Base-by-base conservation (phyloP, 192 early-diverging fungal species). In the Borealophlyctis nickersoniae region DNA sequence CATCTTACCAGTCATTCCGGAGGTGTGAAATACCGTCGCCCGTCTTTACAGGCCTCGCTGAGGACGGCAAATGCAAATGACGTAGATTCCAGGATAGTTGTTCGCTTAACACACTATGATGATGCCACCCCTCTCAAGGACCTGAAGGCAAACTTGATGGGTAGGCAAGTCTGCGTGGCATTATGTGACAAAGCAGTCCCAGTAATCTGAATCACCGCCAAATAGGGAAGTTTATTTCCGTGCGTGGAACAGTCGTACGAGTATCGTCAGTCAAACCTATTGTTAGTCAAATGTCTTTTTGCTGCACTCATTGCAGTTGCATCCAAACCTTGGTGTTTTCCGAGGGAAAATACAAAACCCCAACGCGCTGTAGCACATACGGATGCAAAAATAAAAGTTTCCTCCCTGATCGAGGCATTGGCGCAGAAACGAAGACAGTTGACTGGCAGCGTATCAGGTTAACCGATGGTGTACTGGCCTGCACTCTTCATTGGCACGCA, bases 181-280 rank as follows among this genome's bases (percentile, higher is more conserved):
- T 39, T 49, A n/a, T 56, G n/a, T 28, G 56, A 28, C 30, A 1
- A 14, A 30, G 24, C 24, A 51, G 29, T 4, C 32, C 14, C 60
- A 13, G 53, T 26, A 55, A 22, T 29, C 23, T 2, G 23, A 24
- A 58, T 61, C n/a, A n/a, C 13, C n/a, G 32, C 2, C 52, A 53
- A 33, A 31, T 63, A 86, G 87, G 84, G 2, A 67, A 79, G 52
- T 77, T 89, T 27, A 81, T 93, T 24, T 81, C 77, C 29, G 76
- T 92, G 3, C 77, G 85, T n/a, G 91, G 91, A 58, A 89, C 88
- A 0, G 85, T 93, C 4, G 88, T 91, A n/a, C 82, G 88, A 32
- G 83, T 87, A 1, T 88, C 89, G 55, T 77, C 84, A 24, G 80
- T 91, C 51, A 90, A 85, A 56, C 86, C 89, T 26, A 60, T 88